phyloP scores from a whole-genome alignment of 306 rosid genomes.

The Ormosia emarginata region DNA sequence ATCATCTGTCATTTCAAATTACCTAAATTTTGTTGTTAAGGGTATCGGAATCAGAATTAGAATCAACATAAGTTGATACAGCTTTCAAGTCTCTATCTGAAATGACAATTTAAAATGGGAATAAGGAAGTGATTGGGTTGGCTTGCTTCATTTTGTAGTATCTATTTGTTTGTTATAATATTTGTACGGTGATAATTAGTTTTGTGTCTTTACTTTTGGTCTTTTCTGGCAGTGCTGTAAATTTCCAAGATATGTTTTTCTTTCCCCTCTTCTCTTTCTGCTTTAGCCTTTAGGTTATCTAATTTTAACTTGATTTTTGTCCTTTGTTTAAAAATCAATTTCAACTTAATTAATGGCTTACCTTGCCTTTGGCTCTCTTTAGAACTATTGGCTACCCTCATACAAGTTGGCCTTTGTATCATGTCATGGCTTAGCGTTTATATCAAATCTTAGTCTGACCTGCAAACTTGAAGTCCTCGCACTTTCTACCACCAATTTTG shows the following conservation, averaged over 20 bases:
- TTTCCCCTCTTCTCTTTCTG: not conserved
- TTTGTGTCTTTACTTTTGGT: not conserved
- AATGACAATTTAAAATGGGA: not conserved
- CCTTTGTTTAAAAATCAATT: not conserved
- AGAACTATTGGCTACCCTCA: not conserved
- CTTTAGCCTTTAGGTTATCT: not conserved
- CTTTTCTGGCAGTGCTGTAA: not conserved
- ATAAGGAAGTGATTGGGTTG: not conserved
- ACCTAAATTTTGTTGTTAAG: not conserved
- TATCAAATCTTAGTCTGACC: not conserved
- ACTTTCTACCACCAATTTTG: not conserved
- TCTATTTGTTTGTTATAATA: not conserved
- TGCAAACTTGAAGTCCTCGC: not conserved
- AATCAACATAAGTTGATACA: not conserved
- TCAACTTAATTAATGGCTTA: not conserved
- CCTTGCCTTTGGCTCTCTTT: not conserved
- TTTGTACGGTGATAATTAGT: not conserved
- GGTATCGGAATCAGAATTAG: not conserved
- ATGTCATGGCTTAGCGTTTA: not conserved
- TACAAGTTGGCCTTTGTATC: not conserved
- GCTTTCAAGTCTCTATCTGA: not conserved
- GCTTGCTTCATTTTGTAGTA: constrained; percentile 7
- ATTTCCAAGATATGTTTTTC: not conserved
- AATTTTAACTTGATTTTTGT: not conserved
- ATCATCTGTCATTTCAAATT: not conserved